A percentile compares a stretch with the other conserved stretches of the same genome.
Conservation (phyloP, 495 filamentous ascomycete genomes). For the Sporormia fimetaria region DNA sequence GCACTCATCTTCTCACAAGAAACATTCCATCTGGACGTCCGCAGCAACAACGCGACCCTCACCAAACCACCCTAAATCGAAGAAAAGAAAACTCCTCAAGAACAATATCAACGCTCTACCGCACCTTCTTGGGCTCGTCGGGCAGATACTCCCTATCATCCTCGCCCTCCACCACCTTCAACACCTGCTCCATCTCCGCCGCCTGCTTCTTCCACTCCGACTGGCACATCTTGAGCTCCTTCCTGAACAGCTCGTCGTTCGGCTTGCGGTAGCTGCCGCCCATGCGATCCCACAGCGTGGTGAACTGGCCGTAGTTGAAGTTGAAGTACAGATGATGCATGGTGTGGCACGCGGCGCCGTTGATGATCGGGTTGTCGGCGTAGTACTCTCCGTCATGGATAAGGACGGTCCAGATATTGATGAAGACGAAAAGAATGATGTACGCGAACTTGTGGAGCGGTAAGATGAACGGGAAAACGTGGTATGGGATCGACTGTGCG, state of each 20-base stretch:
- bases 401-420: constrained; percentile 95
- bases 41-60: no score
- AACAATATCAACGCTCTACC: constrained; percentile 1
- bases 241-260: constrained; percentile 74
- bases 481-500: constrained; percentile 85
- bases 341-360: constrained; percentile 92
- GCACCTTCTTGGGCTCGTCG: constrained; percentile 27
- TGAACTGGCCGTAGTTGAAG: constrained; percentile 97
- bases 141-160: constrained; percentile 65
- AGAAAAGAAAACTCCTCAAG: not conserved
- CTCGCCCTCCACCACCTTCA: constrained; percentile 74
- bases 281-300: constrained; percentile 86
- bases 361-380: constrained; percentile 76
- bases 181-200: constrained; percentile 75
- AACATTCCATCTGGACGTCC: no score
- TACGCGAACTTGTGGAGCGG: constrained; percentile 87
- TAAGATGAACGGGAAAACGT: constrained; percentile 87
- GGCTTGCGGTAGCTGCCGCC: constrained; percentile 83
- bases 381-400: constrained; percentile 97
- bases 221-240: constrained; percentile 79
- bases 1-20: no score
- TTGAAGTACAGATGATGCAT: constrained; percentile 92
- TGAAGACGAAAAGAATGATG: constrained; percentile 74
- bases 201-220: constrained; percentile 70
- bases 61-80: no score